A percentile compares a stretch with the other conserved stretches of the same genome.
phyloP scores from a whole-genome alignment of 2,329 filamentous ascomycete species.

The Cladophialophora carrionii region DNA sequence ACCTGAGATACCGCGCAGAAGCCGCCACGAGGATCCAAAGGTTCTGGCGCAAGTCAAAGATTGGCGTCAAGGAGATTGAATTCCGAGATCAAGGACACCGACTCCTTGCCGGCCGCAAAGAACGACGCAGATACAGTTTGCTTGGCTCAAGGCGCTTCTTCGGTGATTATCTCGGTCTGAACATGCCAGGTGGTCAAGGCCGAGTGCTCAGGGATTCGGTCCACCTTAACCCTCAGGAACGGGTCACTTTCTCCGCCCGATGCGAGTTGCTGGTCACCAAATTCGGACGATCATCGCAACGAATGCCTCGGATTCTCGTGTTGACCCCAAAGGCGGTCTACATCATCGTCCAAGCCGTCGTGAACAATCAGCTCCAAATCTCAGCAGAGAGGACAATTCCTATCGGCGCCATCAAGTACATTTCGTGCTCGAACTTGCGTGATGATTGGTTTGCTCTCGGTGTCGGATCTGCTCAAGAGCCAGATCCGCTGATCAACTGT shows the following conservation, averaged over 20 bases:
- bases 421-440: conserved; percentile 76
- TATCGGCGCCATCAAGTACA: conserved; percentile 83
- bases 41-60: conserved; percentile 92
- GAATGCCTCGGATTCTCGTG: conserved; percentile 80
- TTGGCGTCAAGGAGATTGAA: conserved; percentile 84
- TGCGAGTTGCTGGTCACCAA: conserved; percentile 90
- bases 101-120: conserved; percentile 81
- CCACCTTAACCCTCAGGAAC: conserved; percentile 71
- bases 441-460: conserved; percentile 98
- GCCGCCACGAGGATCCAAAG: conserved; percentile 92
- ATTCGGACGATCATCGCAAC: conserved; percentile 93
- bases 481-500: conserved; percentile 91
- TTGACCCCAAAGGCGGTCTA: conserved; percentile 87
- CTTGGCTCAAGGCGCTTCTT: conserved; percentile 89
- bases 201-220: conserved; percentile 77
- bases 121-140: conserved; percentile 86
- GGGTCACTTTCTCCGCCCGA: conserved; percentile 84
- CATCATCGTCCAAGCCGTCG: conserved; percentile 79
- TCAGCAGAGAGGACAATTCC: conserved; percentile 79
- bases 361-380: conserved; percentile 81
- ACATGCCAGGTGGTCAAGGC: conserved; percentile 76
- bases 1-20: conserved; percentile 87
- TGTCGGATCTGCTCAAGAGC: conserved; percentile 84
- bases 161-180: conserved; percentile 91
- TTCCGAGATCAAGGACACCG: conserved; percentile 85